Evolutionary conservation across 129 eudicot species (phyloP), one percentile per base, ranked within the genome.

Genomic region (Tagetes patula): DNA sequence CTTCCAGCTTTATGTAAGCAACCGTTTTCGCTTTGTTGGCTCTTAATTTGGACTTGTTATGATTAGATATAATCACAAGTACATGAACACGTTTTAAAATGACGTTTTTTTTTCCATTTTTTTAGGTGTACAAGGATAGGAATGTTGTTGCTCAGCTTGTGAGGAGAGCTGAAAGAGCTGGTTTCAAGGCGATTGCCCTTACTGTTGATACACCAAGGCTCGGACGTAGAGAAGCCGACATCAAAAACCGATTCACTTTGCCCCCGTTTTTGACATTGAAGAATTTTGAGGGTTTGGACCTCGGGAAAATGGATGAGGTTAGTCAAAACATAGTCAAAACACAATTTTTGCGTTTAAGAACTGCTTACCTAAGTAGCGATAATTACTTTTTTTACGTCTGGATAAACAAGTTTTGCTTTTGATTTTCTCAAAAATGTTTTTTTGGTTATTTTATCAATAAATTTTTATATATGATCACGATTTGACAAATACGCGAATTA

Each of bases 161-260:
- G 78, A 77, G 85, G 71, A 84, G 98, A 85, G 98, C 98, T 41
- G 98, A 94, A 79, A 84, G 71, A 80, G 93, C 96, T 20, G 98
- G 98, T 52, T 94, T 90, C 78, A 94, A 94, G 83, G 98, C 98
- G 49, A 94, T 94, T 12, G 97, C 92, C 61, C 92, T 94, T 9
- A 94, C 97, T 36, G 98, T 94, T 58, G 98, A 94, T 67, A 90
- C 96, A 71, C 98, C 98, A 13, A 87, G 93, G 81, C 85, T 94
- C 58, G 98, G 98, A 40, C 90, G 98, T 47, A 81, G 98, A 73
- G 98, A 94, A 78, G 91, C 97, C 49, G 98, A 94, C 72, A 94
- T 94, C 49, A 94, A 94, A 86, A 94, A 94, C 84, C 85, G 98
- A 82, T 94, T 94, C 71, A 80, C 84, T 56, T 69, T 94, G 73